A percentile compares a stretch with the other conserved stretches of the same genome.
Conservation (phyloP, 768 basidiomycete genomes). For the Pleurotus sapidus region DNA sequence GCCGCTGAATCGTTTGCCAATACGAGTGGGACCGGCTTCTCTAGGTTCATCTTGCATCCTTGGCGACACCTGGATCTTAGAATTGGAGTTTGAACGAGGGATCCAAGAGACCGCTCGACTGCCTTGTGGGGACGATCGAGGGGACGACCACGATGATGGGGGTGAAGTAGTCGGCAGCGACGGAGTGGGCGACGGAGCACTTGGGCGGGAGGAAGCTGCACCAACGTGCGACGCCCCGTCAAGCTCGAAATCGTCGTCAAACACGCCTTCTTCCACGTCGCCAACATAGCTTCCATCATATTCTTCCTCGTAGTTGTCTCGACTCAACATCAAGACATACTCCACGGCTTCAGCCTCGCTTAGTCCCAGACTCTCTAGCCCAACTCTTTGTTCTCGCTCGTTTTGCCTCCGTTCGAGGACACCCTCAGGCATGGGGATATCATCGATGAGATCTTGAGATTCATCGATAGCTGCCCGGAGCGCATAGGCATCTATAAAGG, state of each 20-base stretch:
- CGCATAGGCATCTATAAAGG: constrained; percentile 55
- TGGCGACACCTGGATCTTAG: constrained; percentile 57
- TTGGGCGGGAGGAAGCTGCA: not conserved
- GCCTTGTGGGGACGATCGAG: constrained; percentile 15
- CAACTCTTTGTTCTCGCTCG: constrained; percentile 54
- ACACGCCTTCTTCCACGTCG: constrained; percentile 50
- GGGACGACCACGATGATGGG: constrained; percentile 13
- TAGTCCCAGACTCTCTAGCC: constrained; percentile 63
- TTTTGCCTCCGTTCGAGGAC: constrained; percentile 51
- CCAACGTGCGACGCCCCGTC: constrained; percentile 17
- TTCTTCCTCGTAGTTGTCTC: constrained; percentile 56
- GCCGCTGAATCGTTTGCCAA: constrained; percentile 18
- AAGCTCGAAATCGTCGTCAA: constrained; percentile 54
- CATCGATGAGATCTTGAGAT: constrained; percentile 29
- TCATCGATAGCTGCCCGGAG: constrained; percentile 62
- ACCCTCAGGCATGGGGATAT: not conserved
- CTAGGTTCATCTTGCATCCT: constrained; percentile 47
- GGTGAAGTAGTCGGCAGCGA: constrained; percentile 19
- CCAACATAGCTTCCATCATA: constrained; percentile 13
- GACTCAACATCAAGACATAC: constrained; percentile 81
- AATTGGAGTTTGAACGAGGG: constrained; percentile 34
- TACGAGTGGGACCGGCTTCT: constrained; percentile 43
- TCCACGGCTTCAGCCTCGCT: constrained; percentile 74
- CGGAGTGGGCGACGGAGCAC: constrained; percentile 16
- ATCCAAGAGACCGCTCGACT: constrained; percentile 15